phyloP scores from a whole-genome alignment of 1,284 basidiomycete genomes.

The Tylopilus sp. region DNA sequence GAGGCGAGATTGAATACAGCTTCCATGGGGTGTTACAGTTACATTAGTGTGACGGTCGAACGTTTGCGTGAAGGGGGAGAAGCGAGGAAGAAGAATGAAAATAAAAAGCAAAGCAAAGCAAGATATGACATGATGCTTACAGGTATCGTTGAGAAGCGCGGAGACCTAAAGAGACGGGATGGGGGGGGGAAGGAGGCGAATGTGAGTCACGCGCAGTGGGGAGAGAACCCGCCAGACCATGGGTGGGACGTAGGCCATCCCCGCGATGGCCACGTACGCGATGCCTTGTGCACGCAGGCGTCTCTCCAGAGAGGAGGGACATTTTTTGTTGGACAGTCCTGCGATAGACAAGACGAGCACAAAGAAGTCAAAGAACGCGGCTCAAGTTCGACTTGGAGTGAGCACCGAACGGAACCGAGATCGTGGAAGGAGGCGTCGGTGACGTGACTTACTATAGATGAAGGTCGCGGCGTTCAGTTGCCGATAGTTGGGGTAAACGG shows the following conservation, averaged over 20 bases:
- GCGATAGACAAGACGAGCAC: slow-evolving; percentile 16
- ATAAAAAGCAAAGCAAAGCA: not conserved
- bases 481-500: not conserved
- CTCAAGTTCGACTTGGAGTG: slow-evolving; percentile 10
- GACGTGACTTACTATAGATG: slow-evolving; percentile 15
- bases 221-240: slow-evolving; percentile 3
- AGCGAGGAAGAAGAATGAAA: not conserved
- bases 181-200: not conserved
- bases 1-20: not conserved
- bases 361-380: slow-evolving; percentile 14
- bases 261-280: slow-evolving; percentile 15
- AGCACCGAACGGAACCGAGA: not conserved
- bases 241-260: slow-evolving; percentile 7
- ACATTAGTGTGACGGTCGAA: not conserved
- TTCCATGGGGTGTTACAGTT: too few relatives aligned
- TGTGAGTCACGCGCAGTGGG: too few relatives aligned
- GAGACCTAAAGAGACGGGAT: slow-evolving; percentile 9
- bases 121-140: slow-evolving; percentile 8
- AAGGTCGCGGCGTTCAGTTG: not conserved
- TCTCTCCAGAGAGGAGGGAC: slow-evolving; percentile 13
- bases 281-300: slow-evolving; percentile 18
- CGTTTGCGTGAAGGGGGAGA: not conserved
- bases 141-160: not conserved
- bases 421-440: not conserved
- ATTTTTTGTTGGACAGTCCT: slow-evolving; percentile 12